These are phyloP conservation scores for Fomitopsis pinicola DNA, from an alignment of 1,284 basidiomycete genomes.

Conservation along the genomic window DNA sequence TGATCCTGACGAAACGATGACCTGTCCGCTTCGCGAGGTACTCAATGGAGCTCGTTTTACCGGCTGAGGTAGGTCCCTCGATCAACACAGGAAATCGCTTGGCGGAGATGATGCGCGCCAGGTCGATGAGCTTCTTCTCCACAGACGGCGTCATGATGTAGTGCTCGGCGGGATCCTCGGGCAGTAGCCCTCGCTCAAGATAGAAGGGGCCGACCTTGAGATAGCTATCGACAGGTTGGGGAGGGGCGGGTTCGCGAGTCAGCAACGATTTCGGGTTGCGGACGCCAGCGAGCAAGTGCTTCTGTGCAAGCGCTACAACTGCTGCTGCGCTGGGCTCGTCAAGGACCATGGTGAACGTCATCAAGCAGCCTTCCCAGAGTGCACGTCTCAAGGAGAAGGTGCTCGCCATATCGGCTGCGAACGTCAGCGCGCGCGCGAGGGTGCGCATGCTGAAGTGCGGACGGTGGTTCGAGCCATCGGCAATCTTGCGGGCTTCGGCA, in stretches of 20 bases:
- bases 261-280: constrained; percentile 80
- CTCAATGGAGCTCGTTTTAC: constrained; percentile 97
- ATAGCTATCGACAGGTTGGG: constrained; percentile 52
- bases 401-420: constrained; percentile 80
- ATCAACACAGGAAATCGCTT: constrained; percentile 93
- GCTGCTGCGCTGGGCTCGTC: constrained; percentile 70
- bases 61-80: constrained; percentile 96
- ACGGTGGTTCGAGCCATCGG: constrained; percentile 92
- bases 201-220: constrained; percentile 93
- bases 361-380: constrained; percentile 94
- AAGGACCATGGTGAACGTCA: constrained; percentile 97
- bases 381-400: constrained; percentile 83
- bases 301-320: constrained; percentile 72
- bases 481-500: constrained; percentile 77
- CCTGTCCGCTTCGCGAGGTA: constrained; percentile 93
- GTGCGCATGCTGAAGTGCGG: constrained; percentile 99
- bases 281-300: constrained; percentile 79
- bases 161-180: constrained; percentile 62
- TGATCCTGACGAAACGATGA: constrained; percentile 96
- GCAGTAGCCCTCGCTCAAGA: constrained; percentile 73
- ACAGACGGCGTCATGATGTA: constrained; percentile 98
- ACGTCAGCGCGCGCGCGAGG: constrained; percentile 86
- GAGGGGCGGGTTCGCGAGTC: constrained; percentile 60
- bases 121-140: constrained; percentile 89
- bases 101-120: constrained; percentile 88